Percentiles rank a stretch among this genome's conserved stretches.
phyloP scores from a whole-genome alignment of 1,284 basidiomycete species.

The Ustilago nuda region DNA sequence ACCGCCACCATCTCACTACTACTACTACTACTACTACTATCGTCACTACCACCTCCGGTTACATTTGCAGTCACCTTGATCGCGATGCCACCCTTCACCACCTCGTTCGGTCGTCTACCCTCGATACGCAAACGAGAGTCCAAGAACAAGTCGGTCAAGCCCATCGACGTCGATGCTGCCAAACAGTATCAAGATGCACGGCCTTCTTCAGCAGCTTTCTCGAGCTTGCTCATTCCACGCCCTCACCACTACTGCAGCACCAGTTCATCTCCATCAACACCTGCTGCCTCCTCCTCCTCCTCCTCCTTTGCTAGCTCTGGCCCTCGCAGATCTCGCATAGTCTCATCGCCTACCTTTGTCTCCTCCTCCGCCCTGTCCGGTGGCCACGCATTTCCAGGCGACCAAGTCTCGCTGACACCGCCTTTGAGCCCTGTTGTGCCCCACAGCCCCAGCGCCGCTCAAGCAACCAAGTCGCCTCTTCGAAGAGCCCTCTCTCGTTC shows the following conservation, averaged over 20 bases:
- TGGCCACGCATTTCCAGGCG: background rate
- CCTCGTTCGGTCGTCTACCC: slow-evolving; percentile 20
- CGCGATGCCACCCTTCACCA: slow-evolving; percentile 25
- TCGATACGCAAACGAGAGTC: slow-evolving; percentile 29
- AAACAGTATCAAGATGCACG: slow-evolving; percentile 25
- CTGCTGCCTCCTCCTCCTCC: slow-evolving; percentile 13
- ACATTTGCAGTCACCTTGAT: background rate
- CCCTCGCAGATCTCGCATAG: slow-evolving; percentile 21
- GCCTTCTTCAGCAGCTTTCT: slow-evolving; percentile 32
- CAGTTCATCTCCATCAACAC: slow-evolving; percentile 25
- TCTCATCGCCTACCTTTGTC: slow-evolving; percentile 36
- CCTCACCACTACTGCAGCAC: slow-evolving; percentile 26
- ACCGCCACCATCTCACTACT: background rate
- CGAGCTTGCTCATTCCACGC: slow-evolving; percentile 25
- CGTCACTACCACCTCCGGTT: background rate
- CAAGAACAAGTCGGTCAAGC: slow-evolving; percentile 28
- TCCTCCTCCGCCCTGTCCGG: slow-evolving; percentile 24
- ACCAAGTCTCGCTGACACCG: slow-evolving; percentile 29
- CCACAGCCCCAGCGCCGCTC: slow-evolving; percentile 9
- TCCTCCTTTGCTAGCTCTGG: slow-evolving; percentile 6
- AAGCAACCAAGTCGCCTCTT: slow-evolving; percentile 33
- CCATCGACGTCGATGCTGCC: slow-evolving; percentile 45
- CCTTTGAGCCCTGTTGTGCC: slow-evolving; percentile 27
- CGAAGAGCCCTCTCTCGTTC: slow-evolving; percentile 29
- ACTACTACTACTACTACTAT: background rate